Conservation (phyloP, 2,329 filamentous ascomycete species). For the Xylaria sp. region DNA sequence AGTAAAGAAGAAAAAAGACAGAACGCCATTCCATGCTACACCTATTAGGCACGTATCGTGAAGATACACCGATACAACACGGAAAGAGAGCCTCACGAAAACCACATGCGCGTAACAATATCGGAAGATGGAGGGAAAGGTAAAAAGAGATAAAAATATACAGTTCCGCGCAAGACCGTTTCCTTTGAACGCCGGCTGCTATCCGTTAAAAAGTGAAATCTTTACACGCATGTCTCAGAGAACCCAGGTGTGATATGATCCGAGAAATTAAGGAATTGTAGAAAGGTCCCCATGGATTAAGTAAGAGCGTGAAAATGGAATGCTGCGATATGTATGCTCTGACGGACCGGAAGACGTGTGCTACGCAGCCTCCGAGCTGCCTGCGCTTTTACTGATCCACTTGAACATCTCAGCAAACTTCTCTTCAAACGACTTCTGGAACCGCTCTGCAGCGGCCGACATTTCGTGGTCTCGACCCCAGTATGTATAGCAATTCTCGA, state of each 20-base stretch:
- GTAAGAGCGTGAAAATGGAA: neutral
- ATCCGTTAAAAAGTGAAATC: conserved; percentile 14
- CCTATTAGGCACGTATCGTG: conserved; percentile 30
- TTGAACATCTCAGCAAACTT: conserved; percentile 70
- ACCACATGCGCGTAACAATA: neutral
- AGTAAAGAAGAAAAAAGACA: neutral
- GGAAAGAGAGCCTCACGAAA: neutral
- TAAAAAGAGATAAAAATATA: conserved; percentile 12
- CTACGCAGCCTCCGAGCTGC: conserved; percentile 55
- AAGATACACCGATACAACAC: conserved; percentile 10
- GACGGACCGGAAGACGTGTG: neutral
- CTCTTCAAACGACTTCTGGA: conserved; percentile 68
- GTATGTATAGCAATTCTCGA: conserved; percentile 72
- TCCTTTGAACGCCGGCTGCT: conserved; percentile 23
- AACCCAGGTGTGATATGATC: conserved; percentile 10
- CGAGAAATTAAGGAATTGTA: neutral
- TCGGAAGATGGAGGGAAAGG: neutral
- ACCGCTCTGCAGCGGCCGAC: conserved; percentile 65
- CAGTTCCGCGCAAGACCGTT: conserved; percentile 13
- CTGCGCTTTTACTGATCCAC: conserved; percentile 66
- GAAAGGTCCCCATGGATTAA: neutral
- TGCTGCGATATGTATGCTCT: neutral
- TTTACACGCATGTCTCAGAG: conserved; percentile 18
- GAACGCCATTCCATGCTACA: conserved; percentile 35
- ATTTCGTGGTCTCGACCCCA: conserved; percentile 58